Evolutionary conservation across 2,329 filamentous ascomycete species (phyloP).

Genomic region (Pseudocercospora ulei): DNA sequence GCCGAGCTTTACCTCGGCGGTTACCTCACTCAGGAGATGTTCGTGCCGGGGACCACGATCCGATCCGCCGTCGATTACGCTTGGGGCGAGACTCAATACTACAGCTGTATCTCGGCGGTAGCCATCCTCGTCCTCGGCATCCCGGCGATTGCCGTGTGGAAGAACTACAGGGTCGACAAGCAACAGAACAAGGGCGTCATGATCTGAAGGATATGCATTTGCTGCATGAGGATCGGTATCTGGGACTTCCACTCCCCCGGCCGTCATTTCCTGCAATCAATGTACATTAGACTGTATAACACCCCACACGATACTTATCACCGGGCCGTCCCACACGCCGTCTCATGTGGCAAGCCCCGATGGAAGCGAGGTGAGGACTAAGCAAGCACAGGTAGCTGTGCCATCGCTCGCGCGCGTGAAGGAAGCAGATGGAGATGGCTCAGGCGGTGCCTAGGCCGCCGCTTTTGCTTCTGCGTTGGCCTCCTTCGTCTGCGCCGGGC

Average conservation of each 20-base stretch:
- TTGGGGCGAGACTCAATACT: constrained; percentile 43
- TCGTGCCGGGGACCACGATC: constrained; percentile 37
- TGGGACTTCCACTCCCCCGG: too few relatives aligned
- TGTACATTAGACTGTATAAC: too few relatives aligned
- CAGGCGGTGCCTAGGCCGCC: constrained; percentile 4
- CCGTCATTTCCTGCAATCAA: too few relatives aligned
- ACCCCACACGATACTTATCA: too few relatives aligned
- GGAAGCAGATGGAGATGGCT: too few relatives aligned
- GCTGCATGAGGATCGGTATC: too few relatives aligned
- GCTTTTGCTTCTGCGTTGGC: neutral
- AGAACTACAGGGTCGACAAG: constrained; percentile 34
- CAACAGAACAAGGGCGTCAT: constrained; percentile 35
- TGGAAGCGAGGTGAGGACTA: too few relatives aligned
- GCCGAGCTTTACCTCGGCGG: constrained; percentile 26
- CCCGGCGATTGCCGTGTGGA: constrained; percentile 32
- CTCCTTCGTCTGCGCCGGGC: constrained; percentile 5
- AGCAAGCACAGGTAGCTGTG: too few relatives aligned
- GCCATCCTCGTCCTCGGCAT: constrained; percentile 31
- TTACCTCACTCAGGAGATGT: constrained; percentile 26
- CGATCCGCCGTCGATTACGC: constrained; percentile 41
- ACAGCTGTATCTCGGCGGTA: constrained; percentile 36
- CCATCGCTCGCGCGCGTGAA: too few relatives aligned
- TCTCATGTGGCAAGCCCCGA: too few relatives aligned
- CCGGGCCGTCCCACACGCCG: too few relatives aligned
- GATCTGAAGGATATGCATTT: constrained; percentile 15